Conservation (phyloP, 371 early-diverging fungal genomes). For the Phascolomyces articulosus region DNA sequence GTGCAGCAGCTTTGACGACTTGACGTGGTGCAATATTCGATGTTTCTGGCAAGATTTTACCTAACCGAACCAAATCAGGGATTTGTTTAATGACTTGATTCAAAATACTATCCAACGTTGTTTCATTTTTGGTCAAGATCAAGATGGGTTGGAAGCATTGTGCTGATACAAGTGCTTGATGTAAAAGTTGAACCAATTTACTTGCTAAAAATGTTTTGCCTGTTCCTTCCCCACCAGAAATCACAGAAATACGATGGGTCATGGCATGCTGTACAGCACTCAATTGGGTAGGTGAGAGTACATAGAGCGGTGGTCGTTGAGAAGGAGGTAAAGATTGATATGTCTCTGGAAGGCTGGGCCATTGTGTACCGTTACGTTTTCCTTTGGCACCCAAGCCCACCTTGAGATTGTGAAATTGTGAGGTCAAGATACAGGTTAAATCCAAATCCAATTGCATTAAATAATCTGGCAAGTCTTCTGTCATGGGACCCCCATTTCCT, state of each 20-base stretch:
- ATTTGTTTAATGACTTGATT: constrained; percentile 4
- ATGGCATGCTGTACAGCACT: constrained; percentile 36
- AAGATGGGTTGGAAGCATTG: constrained; percentile 41
- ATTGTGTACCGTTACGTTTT: not conserved
- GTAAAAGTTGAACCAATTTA: constrained; percentile 33
- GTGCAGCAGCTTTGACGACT: constrained; percentile 12
- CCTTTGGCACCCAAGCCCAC: not conserved
- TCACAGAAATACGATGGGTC: constrained; percentile 34
- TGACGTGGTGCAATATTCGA: constrained; percentile 19
- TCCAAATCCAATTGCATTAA: constrained; percentile 26
- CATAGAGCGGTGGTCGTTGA: constrained; percentile 25
- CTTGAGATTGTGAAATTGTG: not conserved
- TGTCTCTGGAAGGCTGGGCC: constrained; percentile 24
- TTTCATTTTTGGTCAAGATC: constrained; percentile 30
- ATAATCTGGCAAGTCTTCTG: constrained; percentile 33
- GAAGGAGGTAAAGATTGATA: constrained; percentile 1
- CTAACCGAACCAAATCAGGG: constrained; percentile 38
- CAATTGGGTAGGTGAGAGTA: constrained; percentile 37
- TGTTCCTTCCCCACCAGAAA: constrained; percentile 43
- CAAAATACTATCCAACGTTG: constrained; percentile 31
- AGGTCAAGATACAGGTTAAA: constrained; percentile 30
- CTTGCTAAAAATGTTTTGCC: constrained; percentile 42
- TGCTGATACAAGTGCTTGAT: constrained; percentile 23
- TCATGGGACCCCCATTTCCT: no score
- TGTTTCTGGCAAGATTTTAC: constrained; percentile 4